Conservation (phyloP, 106 monocot species). For the Dendrobium huoshanense region DNA sequence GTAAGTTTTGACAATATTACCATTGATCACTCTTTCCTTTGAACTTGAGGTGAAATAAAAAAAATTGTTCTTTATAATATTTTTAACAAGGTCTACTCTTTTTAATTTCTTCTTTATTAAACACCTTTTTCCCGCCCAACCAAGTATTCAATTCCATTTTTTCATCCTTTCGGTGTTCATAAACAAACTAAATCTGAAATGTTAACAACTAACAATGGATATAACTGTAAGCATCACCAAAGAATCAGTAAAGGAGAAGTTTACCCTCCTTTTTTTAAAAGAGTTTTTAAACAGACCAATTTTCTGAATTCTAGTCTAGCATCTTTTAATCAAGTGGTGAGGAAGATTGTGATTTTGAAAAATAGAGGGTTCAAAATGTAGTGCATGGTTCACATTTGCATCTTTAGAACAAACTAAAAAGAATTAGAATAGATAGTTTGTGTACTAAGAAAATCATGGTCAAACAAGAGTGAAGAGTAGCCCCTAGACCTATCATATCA, state of each 20-base stretch:
- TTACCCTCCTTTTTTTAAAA: background rate
- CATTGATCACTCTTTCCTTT: no score
- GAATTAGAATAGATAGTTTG: no score
- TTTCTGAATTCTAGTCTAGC: background rate
- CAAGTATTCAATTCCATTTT: background rate
- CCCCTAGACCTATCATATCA: no score
- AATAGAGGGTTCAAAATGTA: background rate
- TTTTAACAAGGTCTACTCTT: no score
- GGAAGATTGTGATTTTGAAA: conserved; percentile 1
- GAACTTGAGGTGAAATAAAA: no score
- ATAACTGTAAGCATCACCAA: background rate
- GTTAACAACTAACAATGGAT: background rate
- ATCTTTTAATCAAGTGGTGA: background rate
- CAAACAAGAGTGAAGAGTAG: no score
- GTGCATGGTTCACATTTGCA: no score
- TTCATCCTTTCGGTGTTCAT: background rate
- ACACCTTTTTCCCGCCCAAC: background rate
- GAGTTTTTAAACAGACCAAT: background rate
- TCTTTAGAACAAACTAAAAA: no score
- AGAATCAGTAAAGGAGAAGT: background rate
- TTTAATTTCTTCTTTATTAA: no score
- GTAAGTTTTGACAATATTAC: no score
- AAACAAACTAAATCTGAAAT: background rate
- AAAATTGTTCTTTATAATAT: no score
- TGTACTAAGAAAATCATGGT: no score